Conservation (phyloP, 2,329 filamentous ascomycete species). For the Laburnicola sp. region DNA sequence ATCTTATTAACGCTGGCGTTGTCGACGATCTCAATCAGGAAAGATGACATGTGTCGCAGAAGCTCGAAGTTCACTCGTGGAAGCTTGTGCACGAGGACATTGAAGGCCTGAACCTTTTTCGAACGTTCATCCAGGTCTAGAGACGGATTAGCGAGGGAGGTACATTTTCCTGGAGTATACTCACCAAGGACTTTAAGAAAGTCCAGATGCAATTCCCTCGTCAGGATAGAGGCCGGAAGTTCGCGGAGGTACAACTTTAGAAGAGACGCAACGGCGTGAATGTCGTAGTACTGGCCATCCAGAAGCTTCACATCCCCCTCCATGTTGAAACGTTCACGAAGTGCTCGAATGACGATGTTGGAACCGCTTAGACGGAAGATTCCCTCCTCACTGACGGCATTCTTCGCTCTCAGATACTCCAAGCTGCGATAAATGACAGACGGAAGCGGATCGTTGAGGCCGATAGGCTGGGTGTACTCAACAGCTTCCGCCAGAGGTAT, state of each 20-base stretch:
- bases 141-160: conserved; percentile 24
- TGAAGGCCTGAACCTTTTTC: conserved; percentile 77
- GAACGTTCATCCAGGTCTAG: conserved; percentile 70
- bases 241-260: conserved; percentile 94
- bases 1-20: conserved; percentile 93
- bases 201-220: conserved; percentile 83
- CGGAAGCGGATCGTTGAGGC: conserved; percentile 75
- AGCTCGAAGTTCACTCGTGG: conserved; percentile 80
- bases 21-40: conserved; percentile 89
- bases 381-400: conserved; percentile 83
- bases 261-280: conserved; percentile 91
- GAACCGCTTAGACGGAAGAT: conserved; percentile 98
- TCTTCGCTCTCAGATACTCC: conserved; percentile 83
- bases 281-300: conserved; percentile 87
- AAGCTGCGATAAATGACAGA: conserved; percentile 95
- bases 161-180: conserved; percentile 17
- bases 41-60: conserved; percentile 81
- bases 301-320: conserved; percentile 91
- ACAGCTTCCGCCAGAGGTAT: conserved; percentile 84
- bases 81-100: conserved; percentile 76
- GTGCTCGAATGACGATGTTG: conserved; percentile 86
- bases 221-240: conserved; percentile 86
- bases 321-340: conserved; percentile 89
- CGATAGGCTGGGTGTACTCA: conserved; percentile 72
- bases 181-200: conserved; percentile 77